phyloP scores from a whole-genome alignment of 208 protist species.

The Leishmania guyanensis region DNA sequence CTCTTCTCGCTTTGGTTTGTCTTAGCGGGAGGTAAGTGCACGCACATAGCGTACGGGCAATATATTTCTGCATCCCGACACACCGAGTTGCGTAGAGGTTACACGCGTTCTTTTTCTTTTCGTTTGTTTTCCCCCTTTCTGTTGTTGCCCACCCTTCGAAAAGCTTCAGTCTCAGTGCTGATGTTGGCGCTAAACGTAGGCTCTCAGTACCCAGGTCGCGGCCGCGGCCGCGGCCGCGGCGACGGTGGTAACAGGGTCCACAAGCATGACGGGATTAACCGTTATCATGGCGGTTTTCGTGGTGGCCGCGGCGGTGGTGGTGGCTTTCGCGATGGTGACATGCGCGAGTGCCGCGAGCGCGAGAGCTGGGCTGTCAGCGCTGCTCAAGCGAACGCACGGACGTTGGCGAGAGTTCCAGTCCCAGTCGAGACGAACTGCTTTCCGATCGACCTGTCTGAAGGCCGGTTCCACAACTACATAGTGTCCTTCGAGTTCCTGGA shows the following conservation, averaged over 20 bases:
- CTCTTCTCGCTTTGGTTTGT: not conserved
- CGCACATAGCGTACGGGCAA: not conserved
- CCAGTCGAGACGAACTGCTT: slow-evolving; percentile 32
- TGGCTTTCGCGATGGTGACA: slow-evolving; percentile 21
- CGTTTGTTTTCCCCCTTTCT: not conserved
- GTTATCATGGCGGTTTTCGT: slow-evolving; percentile 11
- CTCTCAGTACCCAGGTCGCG: not conserved
- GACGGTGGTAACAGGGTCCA: not conserved
- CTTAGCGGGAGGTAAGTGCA: not conserved
- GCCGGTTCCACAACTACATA: slow-evolving; percentile 27
- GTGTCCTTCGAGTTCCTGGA: slow-evolving; percentile 40
- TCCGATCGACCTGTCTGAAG: slow-evolving; percentile 25
- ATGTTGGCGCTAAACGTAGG: not conserved
- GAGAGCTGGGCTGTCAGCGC: slow-evolving; percentile 23
- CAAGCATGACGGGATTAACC: no score
- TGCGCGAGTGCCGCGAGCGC: slow-evolving; percentile 14
- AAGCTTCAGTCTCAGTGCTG: not conserved
- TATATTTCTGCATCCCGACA: not conserved
- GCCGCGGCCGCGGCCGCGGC: slow-evolving; percentile 11
- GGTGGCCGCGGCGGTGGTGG: slow-evolving; percentile 21
- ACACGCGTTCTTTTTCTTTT: not conserved
- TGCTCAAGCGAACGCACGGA: slow-evolving; percentile 18
- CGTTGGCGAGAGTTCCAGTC: not conserved
- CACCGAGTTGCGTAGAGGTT: not conserved
- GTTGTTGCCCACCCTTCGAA: not conserved